Conservation (phyloP, 441 rosid genomes). For the Jatropha podagrica region DNA sequence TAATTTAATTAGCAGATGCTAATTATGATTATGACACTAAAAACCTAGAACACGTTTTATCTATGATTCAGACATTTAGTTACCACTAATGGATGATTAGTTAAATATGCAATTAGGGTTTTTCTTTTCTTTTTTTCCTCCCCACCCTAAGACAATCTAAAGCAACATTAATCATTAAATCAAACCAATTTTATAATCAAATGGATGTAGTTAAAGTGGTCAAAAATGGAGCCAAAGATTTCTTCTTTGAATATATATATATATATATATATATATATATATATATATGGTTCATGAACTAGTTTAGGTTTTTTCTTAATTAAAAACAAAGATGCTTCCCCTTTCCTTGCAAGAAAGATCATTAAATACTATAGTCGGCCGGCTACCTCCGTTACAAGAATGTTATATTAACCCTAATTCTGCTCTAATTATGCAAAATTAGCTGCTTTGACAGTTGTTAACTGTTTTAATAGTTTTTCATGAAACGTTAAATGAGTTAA, state of each 20-base stretch:
- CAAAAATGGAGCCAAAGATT: not conserved
- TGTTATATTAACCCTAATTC: not conserved
- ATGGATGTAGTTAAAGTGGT: not conserved
- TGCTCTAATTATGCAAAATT: not conserved
- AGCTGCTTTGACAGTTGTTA: too few species aligned
- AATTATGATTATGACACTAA: conserved; percentile 13
- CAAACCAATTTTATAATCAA: not conserved
- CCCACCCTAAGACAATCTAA: not conserved
- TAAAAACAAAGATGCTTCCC: conserved; percentile 7
- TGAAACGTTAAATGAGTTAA: too few species aligned
- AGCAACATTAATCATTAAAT: not conserved
- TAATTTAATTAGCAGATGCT: not conserved
- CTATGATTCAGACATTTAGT: not conserved
- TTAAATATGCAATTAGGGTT: not conserved
- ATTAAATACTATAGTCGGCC: not conserved
- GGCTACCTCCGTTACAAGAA: not conserved
- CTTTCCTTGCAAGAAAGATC: conserved; percentile 12
- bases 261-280: not conserved
- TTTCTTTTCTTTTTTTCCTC: too few species aligned
- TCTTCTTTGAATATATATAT: not conserved
- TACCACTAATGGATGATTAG: not conserved
- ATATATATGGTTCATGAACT: conserved; percentile 18
- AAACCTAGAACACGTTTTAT: conserved; percentile 10
- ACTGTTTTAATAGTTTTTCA: too few species aligned
- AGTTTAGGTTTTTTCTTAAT: not conserved